These are phyloP conservation scores for Sphaceloma murrayae DNA, from an alignment of 2,329 filamentous ascomycete genomes.

Conservation along the genomic window DNA sequence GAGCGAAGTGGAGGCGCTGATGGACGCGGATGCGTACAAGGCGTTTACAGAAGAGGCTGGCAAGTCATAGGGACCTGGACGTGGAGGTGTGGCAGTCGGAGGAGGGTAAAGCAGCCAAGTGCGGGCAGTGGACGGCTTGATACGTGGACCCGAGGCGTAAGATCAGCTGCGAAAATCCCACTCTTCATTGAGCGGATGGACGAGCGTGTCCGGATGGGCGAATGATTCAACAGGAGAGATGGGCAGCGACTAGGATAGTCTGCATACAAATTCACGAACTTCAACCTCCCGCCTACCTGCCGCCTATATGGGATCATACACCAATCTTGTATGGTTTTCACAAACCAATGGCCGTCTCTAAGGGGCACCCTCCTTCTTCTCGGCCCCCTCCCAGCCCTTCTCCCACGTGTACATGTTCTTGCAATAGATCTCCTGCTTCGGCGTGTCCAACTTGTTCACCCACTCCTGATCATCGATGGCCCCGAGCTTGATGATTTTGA, in stretches of 20 bases:
- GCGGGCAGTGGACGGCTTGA: too few species aligned
- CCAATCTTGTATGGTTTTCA: too few species aligned
- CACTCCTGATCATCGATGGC: constrained; percentile 26
- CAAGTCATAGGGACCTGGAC: neutral
- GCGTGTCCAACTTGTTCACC: constrained; percentile 20
- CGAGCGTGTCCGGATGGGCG: neutral
- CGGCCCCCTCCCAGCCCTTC: constrained; percentile 20
- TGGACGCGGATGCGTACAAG: constrained; percentile 71
- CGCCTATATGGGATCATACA: too few species aligned
- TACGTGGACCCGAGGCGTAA: too few species aligned
- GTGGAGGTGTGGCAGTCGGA: neutral
- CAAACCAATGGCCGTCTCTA: neutral
- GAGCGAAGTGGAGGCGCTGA: constrained; percentile 62
- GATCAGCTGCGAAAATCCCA: too few species aligned
- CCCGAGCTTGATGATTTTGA: constrained; percentile 27
- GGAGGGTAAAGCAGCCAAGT: too few species aligned
- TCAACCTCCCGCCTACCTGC: too few species aligned
- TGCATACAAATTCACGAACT: constrained; percentile 5
- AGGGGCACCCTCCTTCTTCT: constrained; percentile 23
- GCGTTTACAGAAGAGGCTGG: constrained; percentile 52
- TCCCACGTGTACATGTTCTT: constrained; percentile 27
- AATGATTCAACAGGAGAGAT: constrained; percentile 7
- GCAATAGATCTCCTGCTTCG: constrained; percentile 26
- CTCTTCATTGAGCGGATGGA: too few species aligned
- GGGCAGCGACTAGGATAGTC: neutral